A percentile compares a stretch with the other conserved stretches of the same genome.
Evolutionary conservation across 768 basidiomycete genomes (phyloP).

Genomic region (Suillus tomentosus): DNA sequence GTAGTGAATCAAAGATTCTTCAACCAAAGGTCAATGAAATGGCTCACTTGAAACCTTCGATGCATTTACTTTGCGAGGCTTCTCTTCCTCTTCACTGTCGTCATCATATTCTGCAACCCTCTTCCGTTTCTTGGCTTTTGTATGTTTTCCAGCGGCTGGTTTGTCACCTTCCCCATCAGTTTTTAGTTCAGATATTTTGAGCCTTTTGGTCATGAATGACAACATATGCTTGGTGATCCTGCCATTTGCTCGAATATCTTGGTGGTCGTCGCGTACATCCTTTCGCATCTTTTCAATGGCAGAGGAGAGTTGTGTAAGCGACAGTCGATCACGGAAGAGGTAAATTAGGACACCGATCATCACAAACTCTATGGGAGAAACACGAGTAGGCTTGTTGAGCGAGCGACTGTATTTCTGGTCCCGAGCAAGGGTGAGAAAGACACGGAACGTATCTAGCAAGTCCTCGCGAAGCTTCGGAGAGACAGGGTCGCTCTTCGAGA

Average conservation of each 20-base stretch:
- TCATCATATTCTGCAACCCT: conserved; percentile 20
- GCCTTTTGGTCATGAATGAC: conserved; percentile 32
- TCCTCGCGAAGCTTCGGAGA: conserved; percentile 29
- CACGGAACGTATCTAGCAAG: conserved; percentile 35
- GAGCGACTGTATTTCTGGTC: conserved; percentile 34
- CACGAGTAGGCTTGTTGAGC: conserved; percentile 36
- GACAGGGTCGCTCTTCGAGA: conserved; percentile 30
- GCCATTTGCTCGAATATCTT: conserved; percentile 44
- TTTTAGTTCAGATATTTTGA: conserved; percentile 34
- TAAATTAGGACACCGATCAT: conserved; percentile 45
- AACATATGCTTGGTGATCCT: conserved; percentile 36
- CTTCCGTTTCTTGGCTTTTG: conserved; percentile 30
- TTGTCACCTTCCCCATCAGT: conserved; percentile 34
- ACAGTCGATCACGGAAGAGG: conserved; percentile 33
- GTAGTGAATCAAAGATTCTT: not conserved
- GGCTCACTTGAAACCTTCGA: conserved; percentile 15
- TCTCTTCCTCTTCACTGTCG: conserved; percentile 27
- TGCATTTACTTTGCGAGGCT: conserved; percentile 20
- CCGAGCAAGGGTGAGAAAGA: conserved; percentile 36
- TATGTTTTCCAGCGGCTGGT: conserved; percentile 21
- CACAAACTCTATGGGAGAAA: conserved; percentile 49
- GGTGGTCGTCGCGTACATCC: conserved; percentile 38
- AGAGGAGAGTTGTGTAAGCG: conserved; percentile 43
- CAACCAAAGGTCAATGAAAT: not conserved
- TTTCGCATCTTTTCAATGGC: conserved; percentile 43